Evolutionary conservation across 1,139 yeast species (phyloP), one percentile per base, ranked within the genome.

Genomic region (Wickerhamomyces sp.): DNA sequence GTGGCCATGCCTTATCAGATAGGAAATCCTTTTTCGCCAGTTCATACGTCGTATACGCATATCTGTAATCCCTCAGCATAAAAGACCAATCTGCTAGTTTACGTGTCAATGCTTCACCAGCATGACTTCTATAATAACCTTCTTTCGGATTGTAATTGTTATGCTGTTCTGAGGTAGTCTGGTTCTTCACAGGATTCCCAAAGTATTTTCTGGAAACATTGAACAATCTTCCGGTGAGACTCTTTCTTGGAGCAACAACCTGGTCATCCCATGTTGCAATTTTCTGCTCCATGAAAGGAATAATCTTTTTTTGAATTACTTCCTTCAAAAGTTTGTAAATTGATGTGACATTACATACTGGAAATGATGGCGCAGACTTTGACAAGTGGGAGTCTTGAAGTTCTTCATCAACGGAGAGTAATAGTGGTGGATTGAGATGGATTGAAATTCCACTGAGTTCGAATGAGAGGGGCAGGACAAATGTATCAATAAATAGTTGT

Each of bases 41-140:
- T 50, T 93, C 98, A 62, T 93, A 93, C 0, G 91, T 84, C 2
- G 87, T 73, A 60, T 86, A 84, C 9, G 98, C 94, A 52, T 81
- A 83, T 61, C 84, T 84, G 70, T 86, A 93, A 65, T 93, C 97
- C 40, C 91, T 79, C 27, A 91, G 68, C 79, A 93, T 87, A 56
- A 93, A 78, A 8, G 93, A 81, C 89, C 95, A 89, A 63, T 93
- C 99, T 0, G 95, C 98, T 37, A 93, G 68, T 59, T 86, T 85
- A 43, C 98, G 70, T 33, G 90, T 72, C 41, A 79, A 75, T 56
- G 89, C 88, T 58, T 90, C 97, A 0, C 85, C 78, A 0, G 91
- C 73, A 1, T 79, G 67, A 41, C 77, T 76, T 45, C 75, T 68
- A 61, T 86, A 87, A 50, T 69, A 78, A 34, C 76, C 78, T 32